These are phyloP conservation scores for Pythium myriotylum DNA, from an alignment of 352 stramenopile genomes.

Conservation along the genomic window DNA sequence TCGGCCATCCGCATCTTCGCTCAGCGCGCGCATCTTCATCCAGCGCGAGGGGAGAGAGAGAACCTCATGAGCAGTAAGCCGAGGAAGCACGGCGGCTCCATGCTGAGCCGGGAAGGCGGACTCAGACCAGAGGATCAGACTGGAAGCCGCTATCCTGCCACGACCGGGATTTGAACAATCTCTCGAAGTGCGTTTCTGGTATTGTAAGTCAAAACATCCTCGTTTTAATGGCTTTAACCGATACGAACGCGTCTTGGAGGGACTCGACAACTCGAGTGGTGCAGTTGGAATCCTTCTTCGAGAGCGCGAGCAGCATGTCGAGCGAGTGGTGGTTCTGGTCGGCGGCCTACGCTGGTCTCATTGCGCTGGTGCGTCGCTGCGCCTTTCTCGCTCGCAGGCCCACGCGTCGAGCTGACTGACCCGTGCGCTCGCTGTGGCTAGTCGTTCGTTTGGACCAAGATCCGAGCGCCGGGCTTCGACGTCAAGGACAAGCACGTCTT, in stretches of 20 bases:
- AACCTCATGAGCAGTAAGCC: no score
- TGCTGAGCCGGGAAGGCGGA: no score
- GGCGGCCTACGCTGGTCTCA: conserved; percentile 43
- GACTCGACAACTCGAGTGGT: no score
- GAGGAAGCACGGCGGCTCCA: no score
- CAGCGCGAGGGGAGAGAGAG: no score
- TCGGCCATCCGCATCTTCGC: no score
- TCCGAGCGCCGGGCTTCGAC: conserved; percentile 64
- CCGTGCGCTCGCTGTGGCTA: conserved; percentile 21
- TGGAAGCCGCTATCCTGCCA: background rate
- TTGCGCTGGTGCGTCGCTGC: conserved; percentile 41
- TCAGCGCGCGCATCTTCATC: no score
- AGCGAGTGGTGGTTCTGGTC: conserved; percentile 28
- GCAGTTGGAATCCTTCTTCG: no score
- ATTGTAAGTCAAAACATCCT: no score
- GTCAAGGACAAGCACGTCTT: conserved; percentile 85
- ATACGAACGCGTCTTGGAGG: no score
- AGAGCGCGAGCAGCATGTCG: conserved; percentile 9
- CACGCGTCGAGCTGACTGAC: background rate
- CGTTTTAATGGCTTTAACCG: background rate
- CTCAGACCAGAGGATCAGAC: no score
- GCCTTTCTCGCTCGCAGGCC: background rate
- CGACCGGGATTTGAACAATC: background rate
- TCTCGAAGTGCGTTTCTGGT: background rate
- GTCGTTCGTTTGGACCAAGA: conserved; percentile 67